Evolutionary conservation across 1,139 yeast species (phyloP).

Genomic region (Arxiozyma slooffiae): DNA sequence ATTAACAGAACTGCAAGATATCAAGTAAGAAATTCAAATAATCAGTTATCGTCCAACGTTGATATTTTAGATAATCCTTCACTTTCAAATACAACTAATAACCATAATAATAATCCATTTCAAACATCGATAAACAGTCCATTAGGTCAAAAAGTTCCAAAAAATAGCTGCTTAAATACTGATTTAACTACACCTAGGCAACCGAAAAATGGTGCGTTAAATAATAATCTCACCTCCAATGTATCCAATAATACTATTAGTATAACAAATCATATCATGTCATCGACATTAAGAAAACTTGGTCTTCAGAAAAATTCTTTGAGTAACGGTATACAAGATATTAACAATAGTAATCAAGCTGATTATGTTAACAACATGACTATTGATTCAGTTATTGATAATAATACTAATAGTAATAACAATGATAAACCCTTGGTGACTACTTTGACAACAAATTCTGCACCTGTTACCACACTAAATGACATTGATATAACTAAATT

Average conservation of each 20-base stretch:
- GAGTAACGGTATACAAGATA: background rate
- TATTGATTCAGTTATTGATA: conserved; percentile 7
- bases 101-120: conserved; percentile 9
- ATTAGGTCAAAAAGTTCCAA: conserved; percentile 21
- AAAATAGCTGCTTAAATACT: conserved; percentile 10
- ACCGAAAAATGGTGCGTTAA: conserved; percentile 6
- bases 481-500: conserved; percentile 35
- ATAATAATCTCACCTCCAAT: background rate
- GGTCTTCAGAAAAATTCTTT: conserved; percentile 18
- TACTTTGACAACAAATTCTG: conserved; percentile 9
- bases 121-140: conserved; percentile 25
- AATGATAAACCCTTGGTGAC: conserved; percentile 30
- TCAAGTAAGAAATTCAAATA: conserved; percentile 5
- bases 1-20: conserved; percentile 26
- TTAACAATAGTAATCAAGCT: background rate
- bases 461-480: conserved; percentile 13
- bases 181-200: conserved; percentile 25
- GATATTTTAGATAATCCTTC: background rate
- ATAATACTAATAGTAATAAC: conserved; percentile 31
- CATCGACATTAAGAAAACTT: conserved; percentile 27
- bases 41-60: conserved; percentile 1
- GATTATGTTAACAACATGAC: background rate
- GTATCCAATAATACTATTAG: conserved; percentile 19
- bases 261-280: conserved; percentile 24
- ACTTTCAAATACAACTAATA: conserved; percentile 1